A percentile compares a stretch with the other conserved stretches of the same genome.
These are phyloP conservation scores for Candida insectalens DNA, from an alignment of 805 yeast genomes.

Conservation along the genomic window DNA sequence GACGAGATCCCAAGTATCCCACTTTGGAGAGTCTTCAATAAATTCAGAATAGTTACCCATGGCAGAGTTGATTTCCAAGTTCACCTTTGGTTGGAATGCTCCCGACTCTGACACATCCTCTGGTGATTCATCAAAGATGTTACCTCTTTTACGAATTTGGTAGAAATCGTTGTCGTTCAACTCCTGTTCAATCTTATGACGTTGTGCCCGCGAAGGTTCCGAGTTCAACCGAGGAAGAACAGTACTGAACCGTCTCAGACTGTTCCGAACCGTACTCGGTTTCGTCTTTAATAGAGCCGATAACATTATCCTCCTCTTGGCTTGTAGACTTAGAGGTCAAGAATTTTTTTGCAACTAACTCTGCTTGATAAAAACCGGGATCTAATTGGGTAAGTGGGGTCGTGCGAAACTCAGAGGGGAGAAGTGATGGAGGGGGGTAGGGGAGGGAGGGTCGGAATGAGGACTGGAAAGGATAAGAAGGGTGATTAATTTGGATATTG, in stretches of 20 bases:
- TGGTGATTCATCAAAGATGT: conserved; percentile 14
- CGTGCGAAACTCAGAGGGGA: no score
- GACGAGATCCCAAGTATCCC: conserved; percentile 26
- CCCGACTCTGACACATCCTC: conserved; percentile 11
- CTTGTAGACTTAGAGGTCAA: neutral
- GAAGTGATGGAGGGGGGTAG: no score
- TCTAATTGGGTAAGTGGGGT: no score
- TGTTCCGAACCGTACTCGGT: no score
- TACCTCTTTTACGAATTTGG: conserved; percentile 21
- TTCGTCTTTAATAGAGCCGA: no score
- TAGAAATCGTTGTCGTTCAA: conserved; percentile 23
- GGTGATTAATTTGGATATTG: no score
- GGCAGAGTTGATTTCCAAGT: conserved; percentile 28
- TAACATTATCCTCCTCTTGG: neutral
- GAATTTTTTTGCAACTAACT: no score
- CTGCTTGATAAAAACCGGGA: no score
- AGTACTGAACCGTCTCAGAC: no score
- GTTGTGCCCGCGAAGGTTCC: conserved; percentile 3
- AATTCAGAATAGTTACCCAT: conserved; percentile 30
- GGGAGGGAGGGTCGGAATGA: no score
- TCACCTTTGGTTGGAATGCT: conserved; percentile 16
- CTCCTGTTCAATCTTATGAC: conserved; percentile 15
- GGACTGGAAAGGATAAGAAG: no score
- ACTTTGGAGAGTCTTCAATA: conserved; percentile 21
- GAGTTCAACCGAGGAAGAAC: no score